Conservation (phyloP, 2,329 filamentous ascomycete species). For the Colletotrichum sp. region DNA sequence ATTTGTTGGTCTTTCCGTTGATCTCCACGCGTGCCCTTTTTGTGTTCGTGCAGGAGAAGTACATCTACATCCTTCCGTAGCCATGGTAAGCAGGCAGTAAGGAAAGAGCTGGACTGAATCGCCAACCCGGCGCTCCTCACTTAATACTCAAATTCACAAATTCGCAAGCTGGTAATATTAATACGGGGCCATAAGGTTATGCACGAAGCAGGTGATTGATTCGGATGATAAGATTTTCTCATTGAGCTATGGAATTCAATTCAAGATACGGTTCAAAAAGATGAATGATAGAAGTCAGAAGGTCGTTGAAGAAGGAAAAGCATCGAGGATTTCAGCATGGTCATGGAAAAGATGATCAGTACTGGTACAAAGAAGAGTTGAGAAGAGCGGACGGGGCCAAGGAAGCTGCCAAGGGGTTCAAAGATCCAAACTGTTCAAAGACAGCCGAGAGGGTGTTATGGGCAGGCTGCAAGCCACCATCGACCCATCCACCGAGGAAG, state of each 20-base stretch:
- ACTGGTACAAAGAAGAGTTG: background rate
- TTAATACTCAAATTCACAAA: background rate
- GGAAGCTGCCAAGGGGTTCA: background rate
- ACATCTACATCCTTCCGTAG: background rate
- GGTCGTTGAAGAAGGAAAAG: background rate
- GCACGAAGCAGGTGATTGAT: background rate
- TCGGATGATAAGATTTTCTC: background rate
- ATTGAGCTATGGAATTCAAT: background rate
- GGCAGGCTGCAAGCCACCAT: background rate
- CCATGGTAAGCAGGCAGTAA: background rate
- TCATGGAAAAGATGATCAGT: background rate
- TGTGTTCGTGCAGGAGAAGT: background rate
- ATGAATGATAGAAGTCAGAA: background rate
- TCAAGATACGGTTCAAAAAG: background rate
- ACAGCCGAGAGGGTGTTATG: background rate
- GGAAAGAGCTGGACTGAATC: background rate
- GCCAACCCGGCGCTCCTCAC: fast-evolving
- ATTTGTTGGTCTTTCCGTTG: background rate
- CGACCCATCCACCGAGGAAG: conserved; percentile 1
- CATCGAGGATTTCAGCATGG: background rate
- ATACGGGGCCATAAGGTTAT: background rate
- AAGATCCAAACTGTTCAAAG: background rate
- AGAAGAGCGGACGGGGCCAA: background rate
- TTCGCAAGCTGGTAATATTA: background rate
- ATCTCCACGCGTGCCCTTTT: background rate